Base-by-base conservation (phyloP, 345 rosid species). In the Syzygium grande region DNA sequence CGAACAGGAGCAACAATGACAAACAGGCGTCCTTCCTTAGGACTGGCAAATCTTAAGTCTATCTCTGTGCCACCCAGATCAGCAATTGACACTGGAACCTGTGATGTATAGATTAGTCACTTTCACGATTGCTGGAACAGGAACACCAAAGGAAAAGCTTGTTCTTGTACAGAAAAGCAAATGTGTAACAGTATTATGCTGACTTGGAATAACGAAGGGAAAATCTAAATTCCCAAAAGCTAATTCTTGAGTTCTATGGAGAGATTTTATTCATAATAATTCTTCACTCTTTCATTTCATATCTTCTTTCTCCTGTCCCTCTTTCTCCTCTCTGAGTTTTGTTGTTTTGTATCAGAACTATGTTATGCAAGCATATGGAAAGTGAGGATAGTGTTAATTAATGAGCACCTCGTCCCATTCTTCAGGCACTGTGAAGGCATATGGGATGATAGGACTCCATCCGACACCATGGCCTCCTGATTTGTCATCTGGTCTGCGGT, bases 391-490 rank as follows among this genome's bases (percentile, higher is more conserved):
- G 68, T 34, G 25, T 34, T 30, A 73, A 73, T 73, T 19, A 34
- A 73, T 73, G 80, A 19, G 80, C 46, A 97, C 99, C 99, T 97
- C 98, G 79, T 93, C 96, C 98, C 98, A 97, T 30, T 90, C 96
- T 90, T 91, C 92, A 86, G 98, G 96, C 87, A 96, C 96, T 3
- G 93, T 89, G 87, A 97, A 97, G 65, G 86, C 15, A 80, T 97
- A 97, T 86, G 99, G 99, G 89, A 95, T 96, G 58, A 97, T 97
- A 49, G 99, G 98, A 94, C 98, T 95, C 99, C 99, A 97, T 79
- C 99, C 99, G 55, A 96, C 98, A 34, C 99, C 99, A 89, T 96
- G 99, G 21, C 99, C 99, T 90, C 99, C 99, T 29, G 99, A 96
- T 85, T 97, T 96, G 46, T 95, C 99, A 87, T 97, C 98, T 59